phyloP scores from a whole-genome alignment of 768 basidiomycete genomes.

The Crucibulum laeve region DNA sequence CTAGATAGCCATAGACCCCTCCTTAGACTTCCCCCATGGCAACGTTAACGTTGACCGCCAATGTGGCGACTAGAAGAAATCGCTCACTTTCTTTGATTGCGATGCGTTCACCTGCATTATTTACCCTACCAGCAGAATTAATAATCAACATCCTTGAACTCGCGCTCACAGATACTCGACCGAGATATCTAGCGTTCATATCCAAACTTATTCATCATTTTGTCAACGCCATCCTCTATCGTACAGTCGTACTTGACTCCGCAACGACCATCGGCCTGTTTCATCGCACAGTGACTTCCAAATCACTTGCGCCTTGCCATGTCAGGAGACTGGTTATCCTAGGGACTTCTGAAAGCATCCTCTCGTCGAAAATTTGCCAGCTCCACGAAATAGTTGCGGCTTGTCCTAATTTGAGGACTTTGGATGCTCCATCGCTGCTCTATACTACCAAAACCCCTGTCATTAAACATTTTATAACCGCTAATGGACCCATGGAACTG shows the following conservation, averaged over 20 bases:
- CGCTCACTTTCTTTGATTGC: constrained; percentile 15
- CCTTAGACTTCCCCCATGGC: constrained; percentile 2
- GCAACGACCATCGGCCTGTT: constrained; percentile 25
- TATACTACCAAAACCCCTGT: constrained; percentile 12
- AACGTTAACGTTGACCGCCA: constrained; percentile 3
- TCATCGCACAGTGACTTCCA: constrained; percentile 26
- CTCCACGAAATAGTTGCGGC: constrained; percentile 23
- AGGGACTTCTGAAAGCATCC: constrained; percentile 15
- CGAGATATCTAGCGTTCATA: constrained; percentile 23
- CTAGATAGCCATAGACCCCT: not conserved
- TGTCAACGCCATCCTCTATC: constrained; percentile 31
- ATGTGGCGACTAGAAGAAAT: constrained; percentile 1
- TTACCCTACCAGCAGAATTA: constrained; percentile 33
- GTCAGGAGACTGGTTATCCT: constrained; percentile 34
- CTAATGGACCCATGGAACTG: constrained; percentile 17
- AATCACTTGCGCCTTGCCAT: constrained; percentile 21
- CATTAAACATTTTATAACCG: constrained; percentile 5
- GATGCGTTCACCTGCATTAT: constrained; percentile 17
- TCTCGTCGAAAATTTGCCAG: constrained; percentile 9
- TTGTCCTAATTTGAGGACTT: constrained; percentile 26
- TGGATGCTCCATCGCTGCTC: constrained; percentile 22
- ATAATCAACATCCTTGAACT: constrained; percentile 30
- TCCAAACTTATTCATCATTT: constrained; percentile 25
- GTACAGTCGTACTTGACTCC: constrained; percentile 30
- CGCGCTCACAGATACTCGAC: constrained; percentile 22